phyloP scores from a whole-genome alignment of 805 yeast genomes.

The Metschnikowia gruessii region DNA sequence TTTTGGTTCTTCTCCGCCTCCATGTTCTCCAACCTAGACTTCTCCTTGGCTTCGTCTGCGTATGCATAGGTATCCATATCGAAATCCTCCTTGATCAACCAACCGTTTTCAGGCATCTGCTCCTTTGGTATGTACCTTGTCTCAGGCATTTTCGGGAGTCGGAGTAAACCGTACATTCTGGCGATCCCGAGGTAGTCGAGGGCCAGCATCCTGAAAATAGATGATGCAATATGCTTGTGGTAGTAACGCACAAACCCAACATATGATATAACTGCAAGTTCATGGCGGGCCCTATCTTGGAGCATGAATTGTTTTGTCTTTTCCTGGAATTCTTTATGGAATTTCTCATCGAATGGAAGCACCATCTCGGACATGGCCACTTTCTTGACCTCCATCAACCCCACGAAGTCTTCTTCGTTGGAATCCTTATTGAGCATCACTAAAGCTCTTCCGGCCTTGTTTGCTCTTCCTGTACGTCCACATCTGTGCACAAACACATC shows the following conservation, averaged over 20 bases:
- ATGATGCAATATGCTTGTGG: slow-evolving; percentile 81
- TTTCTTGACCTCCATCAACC: slow-evolving; percentile 69
- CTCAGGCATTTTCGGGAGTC: slow-evolving; percentile 96
- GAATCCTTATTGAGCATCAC: slow-evolving; percentile 65
- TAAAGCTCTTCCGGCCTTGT: slow-evolving; percentile 74
- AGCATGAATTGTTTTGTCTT: slow-evolving; percentile 52
- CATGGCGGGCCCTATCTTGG: slow-evolving; percentile 77
- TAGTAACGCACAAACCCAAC: slow-evolving; percentile 83
- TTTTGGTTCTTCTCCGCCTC: slow-evolving; percentile 42
- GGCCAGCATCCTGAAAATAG: slow-evolving; percentile 74
- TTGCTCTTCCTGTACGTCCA: slow-evolving; percentile 95
- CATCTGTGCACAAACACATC: slow-evolving; percentile 89
- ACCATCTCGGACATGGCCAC: slow-evolving; percentile 48
- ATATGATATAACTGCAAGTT: slow-evolving; percentile 71
- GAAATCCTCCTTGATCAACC: slow-evolving; percentile 55
- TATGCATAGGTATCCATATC: slow-evolving; percentile 70
- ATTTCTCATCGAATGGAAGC: slow-evolving; percentile 21
- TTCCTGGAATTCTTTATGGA: slow-evolving; percentile 28
- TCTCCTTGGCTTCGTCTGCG: slow-evolving; percentile 62
- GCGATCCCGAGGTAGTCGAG: slow-evolving; percentile 75
- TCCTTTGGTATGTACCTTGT: slow-evolving; percentile 48
- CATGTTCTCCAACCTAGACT: slow-evolving; percentile 54
- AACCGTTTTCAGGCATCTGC: slow-evolving; percentile 66
- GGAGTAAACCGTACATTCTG: slow-evolving; percentile 69
- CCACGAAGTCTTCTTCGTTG: slow-evolving; percentile 80